phyloP scores from a whole-genome alignment of 352 stramenopile genomes.

The Globisporangium ultimum region DNA sequence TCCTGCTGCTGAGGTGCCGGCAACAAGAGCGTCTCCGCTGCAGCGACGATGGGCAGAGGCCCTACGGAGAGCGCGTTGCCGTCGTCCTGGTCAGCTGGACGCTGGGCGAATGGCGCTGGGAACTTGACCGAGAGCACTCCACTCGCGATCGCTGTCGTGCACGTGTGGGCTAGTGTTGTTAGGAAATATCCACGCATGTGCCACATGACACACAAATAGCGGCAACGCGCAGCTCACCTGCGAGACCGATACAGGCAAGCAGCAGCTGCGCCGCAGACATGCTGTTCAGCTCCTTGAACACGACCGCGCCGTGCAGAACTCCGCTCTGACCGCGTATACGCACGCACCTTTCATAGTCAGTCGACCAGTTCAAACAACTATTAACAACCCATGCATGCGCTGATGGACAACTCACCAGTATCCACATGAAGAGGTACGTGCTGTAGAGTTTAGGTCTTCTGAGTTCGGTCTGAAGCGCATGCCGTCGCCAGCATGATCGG shows the following conservation, averaged over 20 bases:
- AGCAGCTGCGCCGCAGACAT: background rate
- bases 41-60: background rate
- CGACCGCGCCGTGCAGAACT: slow-evolving; percentile 10
- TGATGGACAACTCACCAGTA: slow-evolving; percentile 11
- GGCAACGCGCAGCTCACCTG: background rate
- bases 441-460: slow-evolving; percentile 4
- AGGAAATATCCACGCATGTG: too few relatives aligned
- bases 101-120: background rate
- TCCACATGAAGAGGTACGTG: slow-evolving; percentile 15
- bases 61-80: background rate
- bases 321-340: slow-evolving; percentile 9
- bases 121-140: slow-evolving; percentile 9
- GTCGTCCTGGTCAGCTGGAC: background rate
- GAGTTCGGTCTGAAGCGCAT: slow-evolving; percentile 2
- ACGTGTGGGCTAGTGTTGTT: background rate
- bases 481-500: slow-evolving; percentile 13
- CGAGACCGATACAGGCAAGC: slow-evolving; percentile 1
- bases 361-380: background rate
- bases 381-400: too few relatives aligned
- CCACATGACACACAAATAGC: too few relatives aligned
- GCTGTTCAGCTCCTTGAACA: slow-evolving; percentile 17
- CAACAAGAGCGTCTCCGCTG: slow-evolving; percentile 5
- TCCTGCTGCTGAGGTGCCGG: background rate
- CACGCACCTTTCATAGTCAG: background rate
- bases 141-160: background rate